phyloP scores from a whole-genome alignment of 441 rosid genomes.

The Gossypium schwendimanii region DNA sequence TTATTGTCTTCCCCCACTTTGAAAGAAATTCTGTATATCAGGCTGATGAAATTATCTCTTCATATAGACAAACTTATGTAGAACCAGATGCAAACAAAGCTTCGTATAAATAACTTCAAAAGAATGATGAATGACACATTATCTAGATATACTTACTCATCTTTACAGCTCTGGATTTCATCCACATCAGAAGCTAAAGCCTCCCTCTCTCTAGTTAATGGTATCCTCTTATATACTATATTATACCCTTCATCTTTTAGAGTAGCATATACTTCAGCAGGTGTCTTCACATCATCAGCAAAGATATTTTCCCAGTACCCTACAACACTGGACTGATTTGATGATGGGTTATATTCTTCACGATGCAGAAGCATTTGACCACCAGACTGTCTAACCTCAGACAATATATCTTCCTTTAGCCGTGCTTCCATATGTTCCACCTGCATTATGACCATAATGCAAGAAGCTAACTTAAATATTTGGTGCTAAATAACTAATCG shows the following conservation, averaged over 20 bases:
- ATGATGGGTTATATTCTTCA: slow-evolving; percentile 72
- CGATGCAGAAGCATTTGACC: slow-evolving; percentile 94
- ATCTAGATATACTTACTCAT: slow-evolving; percentile 52
- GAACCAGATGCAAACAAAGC: slow-evolving; percentile 2
- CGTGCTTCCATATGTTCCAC: slow-evolving; percentile 89
- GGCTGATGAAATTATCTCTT: neutral
- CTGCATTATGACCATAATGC: slow-evolving; percentile 32
- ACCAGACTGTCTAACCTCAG: slow-evolving; percentile 67
- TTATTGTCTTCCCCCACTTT: neutral
- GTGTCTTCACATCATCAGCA: slow-evolving; percentile 79
- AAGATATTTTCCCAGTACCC: slow-evolving; percentile 96
- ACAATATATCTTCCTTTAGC: slow-evolving; percentile 79
- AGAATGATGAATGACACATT: neutral
- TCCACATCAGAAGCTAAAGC: slow-evolving; percentile 93
- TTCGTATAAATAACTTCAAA: neutral
- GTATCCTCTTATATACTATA: slow-evolving; percentile 72
- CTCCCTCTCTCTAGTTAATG: slow-evolving; percentile 89
- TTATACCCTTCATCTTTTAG: slow-evolving; percentile 67
- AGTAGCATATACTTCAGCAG: slow-evolving; percentile 84
- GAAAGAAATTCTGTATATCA: neutral
- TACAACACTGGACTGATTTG: slow-evolving; percentile 70
- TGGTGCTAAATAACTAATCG: slow-evolving; percentile 1
- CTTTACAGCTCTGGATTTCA: slow-evolving; percentile 67
- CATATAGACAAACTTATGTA: neutral
- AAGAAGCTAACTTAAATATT: slow-evolving; percentile 15